These are phyloP conservation scores for Myxozyma neglecta DNA, from an alignment of 805 yeast species.

Conservation along the genomic window DNA sequence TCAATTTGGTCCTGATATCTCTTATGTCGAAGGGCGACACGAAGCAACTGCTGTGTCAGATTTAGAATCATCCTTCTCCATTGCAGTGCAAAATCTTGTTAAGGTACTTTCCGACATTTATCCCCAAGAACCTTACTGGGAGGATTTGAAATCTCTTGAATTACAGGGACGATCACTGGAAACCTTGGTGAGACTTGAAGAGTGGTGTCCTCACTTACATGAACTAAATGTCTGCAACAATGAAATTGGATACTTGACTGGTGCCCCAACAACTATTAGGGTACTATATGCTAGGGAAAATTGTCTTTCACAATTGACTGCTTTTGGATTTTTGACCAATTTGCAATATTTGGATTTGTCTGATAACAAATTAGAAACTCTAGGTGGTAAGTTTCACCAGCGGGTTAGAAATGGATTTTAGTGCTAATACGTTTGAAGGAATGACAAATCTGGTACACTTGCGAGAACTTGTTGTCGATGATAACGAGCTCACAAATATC, in stretches of 20 bases:
- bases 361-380: conserved; percentile 42
- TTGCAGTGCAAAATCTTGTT: conserved; percentile 46
- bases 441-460: conserved; percentile 44
- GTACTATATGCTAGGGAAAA: conserved; percentile 45
- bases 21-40: conserved; percentile 31
- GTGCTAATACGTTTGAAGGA: conserved; percentile 9
- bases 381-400: conserved; percentile 36
- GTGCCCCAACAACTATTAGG: conserved; percentile 46
- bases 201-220: conserved; percentile 46
- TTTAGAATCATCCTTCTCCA: conserved; percentile 45
- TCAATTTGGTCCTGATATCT: conserved; percentile 27
- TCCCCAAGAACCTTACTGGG: conserved; percentile 46
- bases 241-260: conserved; percentile 47
- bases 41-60: conserved; percentile 46
- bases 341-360: conserved; percentile 47
- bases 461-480: conserved; percentile 47
- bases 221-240: conserved; percentile 47
- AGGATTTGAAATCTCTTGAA: conserved; percentile 41
- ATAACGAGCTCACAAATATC: conserved; percentile 43
- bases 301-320: conserved; percentile 45
- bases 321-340: conserved; percentile 47
- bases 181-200: conserved; percentile 46
- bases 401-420: not conserved
- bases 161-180: conserved; percentile 42
- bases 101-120: conserved; percentile 47